Evolutionary conservation across 768 basidiomycete genomes (phyloP).

Genomic region (Pisolithus microcarpus): DNA sequence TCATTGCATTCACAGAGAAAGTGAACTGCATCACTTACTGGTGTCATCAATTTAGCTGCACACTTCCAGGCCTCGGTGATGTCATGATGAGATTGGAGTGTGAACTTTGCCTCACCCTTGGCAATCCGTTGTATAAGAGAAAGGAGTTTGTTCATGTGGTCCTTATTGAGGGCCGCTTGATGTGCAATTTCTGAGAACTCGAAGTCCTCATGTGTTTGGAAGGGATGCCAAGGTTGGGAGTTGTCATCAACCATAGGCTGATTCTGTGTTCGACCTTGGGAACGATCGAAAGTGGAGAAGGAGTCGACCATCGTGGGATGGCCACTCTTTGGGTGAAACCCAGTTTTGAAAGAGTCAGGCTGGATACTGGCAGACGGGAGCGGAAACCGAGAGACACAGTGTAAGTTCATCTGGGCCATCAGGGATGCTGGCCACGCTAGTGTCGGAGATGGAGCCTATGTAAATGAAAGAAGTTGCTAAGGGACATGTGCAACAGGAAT

Average conservation of each 20-base stretch:
- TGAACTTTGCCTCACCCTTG: neutral
- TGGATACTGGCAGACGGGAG: neutral
- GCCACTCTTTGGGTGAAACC: constrained; percentile 2
- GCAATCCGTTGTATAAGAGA: neutral
- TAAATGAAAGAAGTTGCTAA: neutral
- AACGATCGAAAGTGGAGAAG: constrained; percentile 2
- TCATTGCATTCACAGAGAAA: no score
- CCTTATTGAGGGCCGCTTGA: constrained; percentile 2
- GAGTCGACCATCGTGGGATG: neutral
- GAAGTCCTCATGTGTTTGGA: constrained; percentile 1
- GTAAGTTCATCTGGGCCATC: neutral
- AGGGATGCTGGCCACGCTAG: neutral
- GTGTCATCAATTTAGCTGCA: neutral
- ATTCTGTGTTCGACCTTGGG: neutral
- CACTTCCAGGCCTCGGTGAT: neutral
- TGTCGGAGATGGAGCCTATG: neutral
- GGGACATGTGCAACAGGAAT: no score
- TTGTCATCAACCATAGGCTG: neutral
- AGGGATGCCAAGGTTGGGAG: constrained; percentile 4
- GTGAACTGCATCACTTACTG: neutral
- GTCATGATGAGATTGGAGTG: neutral
- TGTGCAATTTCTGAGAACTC: constrained; percentile 6
- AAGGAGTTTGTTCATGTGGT: neutral
- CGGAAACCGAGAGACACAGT: neutral
- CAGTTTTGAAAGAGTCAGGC: constrained; percentile 2